Percentiles rank a stretch among this genome's conserved stretches.
phyloP scores from a whole-genome alignment of 805 yeast species.

The Yamadazyma sp. region DNA sequence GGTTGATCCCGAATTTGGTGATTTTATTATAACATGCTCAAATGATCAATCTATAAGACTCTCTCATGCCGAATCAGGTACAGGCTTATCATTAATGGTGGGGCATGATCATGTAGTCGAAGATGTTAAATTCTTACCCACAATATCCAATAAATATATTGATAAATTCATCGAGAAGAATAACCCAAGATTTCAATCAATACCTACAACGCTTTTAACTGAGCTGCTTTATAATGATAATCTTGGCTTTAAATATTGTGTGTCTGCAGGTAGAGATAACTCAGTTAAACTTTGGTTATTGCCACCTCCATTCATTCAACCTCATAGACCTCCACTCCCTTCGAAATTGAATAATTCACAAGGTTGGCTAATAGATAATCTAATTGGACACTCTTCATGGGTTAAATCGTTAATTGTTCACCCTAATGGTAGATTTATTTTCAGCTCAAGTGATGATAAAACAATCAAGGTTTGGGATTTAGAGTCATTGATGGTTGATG shows the following conservation, averaged over 20 bases:
- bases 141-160: constrained; percentile 42
- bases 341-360: constrained; percentile 49
- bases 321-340: constrained; percentile 57
- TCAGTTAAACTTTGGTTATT: constrained; percentile 70
- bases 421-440: constrained; percentile 68
- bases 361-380: constrained; percentile 54
- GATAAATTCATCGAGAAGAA: constrained; percentile 41
- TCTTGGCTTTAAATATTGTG: constrained; percentile 68
- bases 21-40: constrained; percentile 67
- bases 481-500: constrained; percentile 37
- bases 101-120: constrained; percentile 89
- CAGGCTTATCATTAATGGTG: constrained; percentile 60
- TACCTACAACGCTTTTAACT: constrained; percentile 27
- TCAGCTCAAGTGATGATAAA: constrained; percentile 79
- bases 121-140: constrained; percentile 64
- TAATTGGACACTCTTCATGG: constrained; percentile 86
- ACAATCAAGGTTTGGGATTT: constrained; percentile 75
- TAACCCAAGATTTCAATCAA: constrained; percentile 26
- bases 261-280: constrained; percentile 79
- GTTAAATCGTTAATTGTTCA: constrained; percentile 66
- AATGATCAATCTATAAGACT: constrained; percentile 74
- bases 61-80: constrained; percentile 63
- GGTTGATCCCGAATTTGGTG: constrained; percentile 35
- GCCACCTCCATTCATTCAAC: constrained; percentile 60
- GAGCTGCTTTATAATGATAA: constrained; percentile 24